Percentiles rank a stretch among this genome's conserved stretches.
phyloP scores from a whole-genome alignment of 768 basidiomycete species.

The Mrakia blollopis region DNA sequence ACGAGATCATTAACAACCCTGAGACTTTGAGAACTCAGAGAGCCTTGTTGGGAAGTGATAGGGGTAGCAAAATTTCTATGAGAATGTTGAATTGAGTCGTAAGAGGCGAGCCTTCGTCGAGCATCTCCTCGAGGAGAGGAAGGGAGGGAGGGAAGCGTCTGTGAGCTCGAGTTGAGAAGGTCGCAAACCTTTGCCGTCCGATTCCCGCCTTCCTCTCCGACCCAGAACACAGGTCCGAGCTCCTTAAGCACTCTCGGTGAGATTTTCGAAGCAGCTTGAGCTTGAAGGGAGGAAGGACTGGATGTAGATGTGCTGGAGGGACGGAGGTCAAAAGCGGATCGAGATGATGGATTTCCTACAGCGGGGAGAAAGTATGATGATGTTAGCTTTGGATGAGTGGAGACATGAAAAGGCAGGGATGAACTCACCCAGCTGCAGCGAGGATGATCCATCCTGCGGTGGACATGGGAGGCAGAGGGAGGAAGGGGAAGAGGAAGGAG shows the following conservation, averaged over 20 bases:
- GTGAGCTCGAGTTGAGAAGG: background rate
- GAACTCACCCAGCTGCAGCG: constrained; percentile 8
- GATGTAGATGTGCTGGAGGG: constrained; percentile 29
- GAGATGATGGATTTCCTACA: constrained; percentile 31
- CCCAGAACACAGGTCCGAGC: constrained; percentile 54
- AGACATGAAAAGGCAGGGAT: background rate
- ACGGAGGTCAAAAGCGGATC: constrained; percentile 26
- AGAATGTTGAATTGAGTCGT: constrained; percentile 86
- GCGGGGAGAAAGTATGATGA: background rate
- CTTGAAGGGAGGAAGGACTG: constrained; percentile 22
- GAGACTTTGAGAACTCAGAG: constrained; percentile 54
- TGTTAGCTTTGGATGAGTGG: background rate
- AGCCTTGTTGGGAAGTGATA: constrained; percentile 72
- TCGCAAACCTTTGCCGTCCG: too few relatives aligned
- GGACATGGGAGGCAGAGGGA: constrained; percentile 9
- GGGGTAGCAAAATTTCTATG: constrained; percentile 87
- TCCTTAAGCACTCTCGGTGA: background rate
- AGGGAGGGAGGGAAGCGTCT: background rate
- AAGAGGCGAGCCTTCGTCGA: constrained; percentile 84
- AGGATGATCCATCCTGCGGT: constrained; percentile 26
- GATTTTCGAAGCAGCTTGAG: background rate
- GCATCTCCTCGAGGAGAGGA: constrained; percentile 78
- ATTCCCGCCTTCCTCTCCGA: constrained; percentile 48
- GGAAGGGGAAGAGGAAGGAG: background rate
- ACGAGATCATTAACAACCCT: constrained; percentile 38